Conservation (phyloP, 1,284 basidiomycete genomes). For the Ceratobasidium sp. region DNA sequence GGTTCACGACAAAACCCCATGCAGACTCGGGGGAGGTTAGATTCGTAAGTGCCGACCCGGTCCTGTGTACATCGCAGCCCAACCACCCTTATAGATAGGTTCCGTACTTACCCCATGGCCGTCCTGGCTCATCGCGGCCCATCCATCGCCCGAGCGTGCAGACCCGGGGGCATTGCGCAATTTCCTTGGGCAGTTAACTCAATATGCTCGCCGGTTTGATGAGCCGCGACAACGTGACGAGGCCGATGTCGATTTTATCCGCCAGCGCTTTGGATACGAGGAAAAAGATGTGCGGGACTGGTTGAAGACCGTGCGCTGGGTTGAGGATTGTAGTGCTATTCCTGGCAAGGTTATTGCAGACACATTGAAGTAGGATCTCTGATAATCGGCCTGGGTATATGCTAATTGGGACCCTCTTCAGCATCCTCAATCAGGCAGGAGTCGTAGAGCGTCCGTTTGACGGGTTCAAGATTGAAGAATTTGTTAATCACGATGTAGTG, state of each 20-base stretch:
- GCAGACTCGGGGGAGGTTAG: slow-evolving; percentile 85
- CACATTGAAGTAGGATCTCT: slow-evolving; percentile 71
- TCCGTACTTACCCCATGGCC: slow-evolving; percentile 95
- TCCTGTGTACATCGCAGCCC: too few species aligned
- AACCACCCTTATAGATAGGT: slow-evolving; percentile 71
- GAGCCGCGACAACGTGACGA: slow-evolving; percentile 67
- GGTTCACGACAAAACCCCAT: slow-evolving; percentile 95
- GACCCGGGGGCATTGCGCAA: slow-evolving; percentile 64
- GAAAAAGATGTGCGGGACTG: slow-evolving; percentile 85
- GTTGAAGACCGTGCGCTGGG: slow-evolving; percentile 84
- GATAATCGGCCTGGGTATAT: slow-evolving; percentile 40
- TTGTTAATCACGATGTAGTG: slow-evolving; percentile 71
- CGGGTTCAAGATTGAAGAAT: slow-evolving; percentile 71
- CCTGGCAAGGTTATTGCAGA: slow-evolving; percentile 73
- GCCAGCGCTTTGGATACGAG: slow-evolving; percentile 82
- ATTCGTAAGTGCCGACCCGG: slow-evolving; percentile 68
- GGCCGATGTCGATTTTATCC: slow-evolving; percentile 80
- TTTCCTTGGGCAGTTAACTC: slow-evolving; percentile 77
- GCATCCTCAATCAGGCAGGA: slow-evolving; percentile 80
- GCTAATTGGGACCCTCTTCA: slow-evolving; percentile 53
- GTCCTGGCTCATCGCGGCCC: slow-evolving; percentile 92
- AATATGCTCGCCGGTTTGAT: slow-evolving; percentile 77
- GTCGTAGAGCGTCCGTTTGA: slow-evolving; percentile 73
- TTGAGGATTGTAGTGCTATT: slow-evolving; percentile 74
- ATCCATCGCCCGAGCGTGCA: slow-evolving; percentile 70